Conservation (phyloP, 192 early-diverging fungal species). For the Diversispora epigaea region DNA sequence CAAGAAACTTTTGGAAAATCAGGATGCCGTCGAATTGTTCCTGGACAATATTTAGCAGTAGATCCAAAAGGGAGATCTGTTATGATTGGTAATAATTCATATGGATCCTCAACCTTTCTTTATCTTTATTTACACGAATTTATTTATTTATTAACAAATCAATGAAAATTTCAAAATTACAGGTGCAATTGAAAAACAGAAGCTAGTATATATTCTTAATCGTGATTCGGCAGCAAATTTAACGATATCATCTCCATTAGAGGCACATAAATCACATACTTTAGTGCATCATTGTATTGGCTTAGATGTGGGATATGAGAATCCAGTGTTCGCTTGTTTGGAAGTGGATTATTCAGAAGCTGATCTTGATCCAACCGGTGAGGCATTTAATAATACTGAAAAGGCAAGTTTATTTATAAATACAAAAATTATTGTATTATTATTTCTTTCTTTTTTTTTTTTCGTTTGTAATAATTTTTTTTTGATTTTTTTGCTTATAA, state of each 20-base stretch:
- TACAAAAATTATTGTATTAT: background rate
- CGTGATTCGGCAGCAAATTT: slow-evolving; percentile 80
- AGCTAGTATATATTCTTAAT: slow-evolving; percentile 96
- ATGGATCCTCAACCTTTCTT: background rate
- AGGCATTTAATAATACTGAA: slow-evolving; percentile 68
- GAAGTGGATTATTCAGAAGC: slow-evolving; percentile 84
- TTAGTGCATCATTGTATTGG: slow-evolving; percentile 79
- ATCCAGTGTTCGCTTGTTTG: slow-evolving; percentile 94
- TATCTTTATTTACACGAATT: background rate
- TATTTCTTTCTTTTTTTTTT: slow-evolving; percentile 1
- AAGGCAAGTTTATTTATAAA: slow-evolving; percentile 52
- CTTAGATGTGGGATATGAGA: slow-evolving; percentile 98
- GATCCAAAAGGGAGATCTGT: slow-evolving; percentile 97
- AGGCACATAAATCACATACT: slow-evolving; percentile 82
- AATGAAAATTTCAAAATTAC: no score
- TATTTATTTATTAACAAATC: slow-evolving; percentile 25
- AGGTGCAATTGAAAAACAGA: slow-evolving; percentile 89
- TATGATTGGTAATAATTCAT: slow-evolving; percentile 64
- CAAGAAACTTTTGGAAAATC: slow-evolving; percentile 94
- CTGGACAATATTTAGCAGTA: slow-evolving; percentile 93
- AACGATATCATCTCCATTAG: slow-evolving; percentile 93
- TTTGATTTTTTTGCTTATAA: background rate
- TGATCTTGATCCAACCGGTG: slow-evolving; percentile 72
- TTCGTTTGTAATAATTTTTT: background rate
- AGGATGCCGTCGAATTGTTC: slow-evolving; percentile 83